Base-by-base conservation (phyloP, 2,329 filamentous ascomycete species). In the Exophiala bonariae region DNA sequence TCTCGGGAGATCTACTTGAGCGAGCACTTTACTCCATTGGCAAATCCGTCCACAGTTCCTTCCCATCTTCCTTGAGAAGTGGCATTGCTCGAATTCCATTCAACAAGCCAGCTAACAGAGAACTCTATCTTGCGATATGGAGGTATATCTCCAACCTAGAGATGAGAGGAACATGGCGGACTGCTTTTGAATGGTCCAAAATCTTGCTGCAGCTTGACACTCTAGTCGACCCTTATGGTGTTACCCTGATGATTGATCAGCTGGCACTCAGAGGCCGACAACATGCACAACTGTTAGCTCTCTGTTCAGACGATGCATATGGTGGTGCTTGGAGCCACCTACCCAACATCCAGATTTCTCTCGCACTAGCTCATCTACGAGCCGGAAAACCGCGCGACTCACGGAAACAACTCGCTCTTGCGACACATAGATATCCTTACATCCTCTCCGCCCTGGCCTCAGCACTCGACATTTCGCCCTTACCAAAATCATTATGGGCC, bases 111-210 rank as follows among this genome's bases (percentile, higher is more conserved):
- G 91, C 95, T 65, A 97, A 97, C 65, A 80, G 93, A 34, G 92
- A 97, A 66, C 83, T 99, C 55, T 96, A 88, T 84, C 81, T 97
- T 28, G 87, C 89, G 1, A 87, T 85, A 7, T 95, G 90, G 75
- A 83, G 91, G 57, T 96, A 96, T 61, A 85, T 97, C 59, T 82
- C 81, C 58, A 93, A 89, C 56, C 75, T 99, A 17, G 79, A 89
- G 13, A 84, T 89, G 69, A 92, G 95, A 59, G 90, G 91, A n/a
- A 96, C 92, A 1, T 96, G 89, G 76, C 80, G 90, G 37, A 97
- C 93, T 1, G 89, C 90, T 0, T 82, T 95, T 38, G 93, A 97
- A 67, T 99, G 93, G 91, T 81, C 88, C 5, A 96, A 93, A 69
- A 71, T 97, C 4, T 74, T 96, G 8, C 76, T 95, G 22, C 81